phyloP scores from a whole-genome alignment of 2,329 filamentous ascomycete genomes.

The Pestalotiopsis sp. region DNA sequence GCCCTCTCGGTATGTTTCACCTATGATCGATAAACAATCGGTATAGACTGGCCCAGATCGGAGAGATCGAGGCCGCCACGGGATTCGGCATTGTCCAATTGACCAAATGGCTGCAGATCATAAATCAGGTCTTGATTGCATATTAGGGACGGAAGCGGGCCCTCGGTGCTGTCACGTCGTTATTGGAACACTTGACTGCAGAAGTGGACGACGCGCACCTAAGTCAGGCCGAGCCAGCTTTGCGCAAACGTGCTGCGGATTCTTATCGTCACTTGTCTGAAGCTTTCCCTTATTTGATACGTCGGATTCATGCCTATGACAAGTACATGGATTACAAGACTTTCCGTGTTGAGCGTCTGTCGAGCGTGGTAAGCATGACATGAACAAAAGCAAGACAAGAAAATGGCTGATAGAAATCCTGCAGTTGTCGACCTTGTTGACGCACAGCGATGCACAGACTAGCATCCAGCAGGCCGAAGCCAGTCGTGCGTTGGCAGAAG shows the following conservation, averaged over 20 bases:
- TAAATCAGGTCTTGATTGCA: background rate
- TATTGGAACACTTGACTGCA: background rate
- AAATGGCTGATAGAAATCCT: background rate
- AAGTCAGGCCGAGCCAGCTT: background rate
- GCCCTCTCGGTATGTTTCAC: background rate
- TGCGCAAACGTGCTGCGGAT: background rate
- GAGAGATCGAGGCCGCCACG: background rate
- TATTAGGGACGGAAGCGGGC: background rate
- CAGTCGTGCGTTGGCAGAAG: slow-evolving; percentile 18
- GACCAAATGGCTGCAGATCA: background rate
- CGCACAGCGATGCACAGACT: background rate
- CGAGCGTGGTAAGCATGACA: background rate
- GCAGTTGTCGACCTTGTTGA: background rate
- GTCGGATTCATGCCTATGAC: slow-evolving; percentile 1
- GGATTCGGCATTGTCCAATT: background rate
- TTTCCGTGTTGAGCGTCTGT: background rate
- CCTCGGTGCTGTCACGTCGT: background rate
- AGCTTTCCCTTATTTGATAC: background rate
- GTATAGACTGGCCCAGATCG: background rate
- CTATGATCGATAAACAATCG: background rate
- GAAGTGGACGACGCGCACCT: background rate
- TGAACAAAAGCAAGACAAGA: background rate
- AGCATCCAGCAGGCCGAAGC: background rate
- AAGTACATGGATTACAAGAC: slow-evolving; percentile 7
- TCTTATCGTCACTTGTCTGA: background rate